These are phyloP conservation scores for Ormosia emarginata DNA, from an alignment of 306 rosid species.

Conservation along the genomic window DNA sequence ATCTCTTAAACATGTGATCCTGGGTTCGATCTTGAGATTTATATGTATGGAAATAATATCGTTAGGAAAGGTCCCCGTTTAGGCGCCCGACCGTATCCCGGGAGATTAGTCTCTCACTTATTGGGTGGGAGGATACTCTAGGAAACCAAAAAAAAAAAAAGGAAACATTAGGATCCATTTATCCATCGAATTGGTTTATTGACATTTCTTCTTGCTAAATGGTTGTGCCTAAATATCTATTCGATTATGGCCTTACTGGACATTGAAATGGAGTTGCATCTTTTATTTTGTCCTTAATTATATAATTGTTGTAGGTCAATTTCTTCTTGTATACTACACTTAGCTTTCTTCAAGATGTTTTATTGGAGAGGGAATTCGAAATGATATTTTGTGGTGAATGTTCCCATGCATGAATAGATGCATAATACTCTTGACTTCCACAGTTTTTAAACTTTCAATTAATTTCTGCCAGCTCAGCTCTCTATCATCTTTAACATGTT, in stretches of 20 bases:
- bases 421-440: not conserved
- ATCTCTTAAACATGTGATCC: too few relatives aligned
- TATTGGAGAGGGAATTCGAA: not conserved
- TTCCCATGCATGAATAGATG: not conserved
- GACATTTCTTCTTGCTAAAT: not conserved
- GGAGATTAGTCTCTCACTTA: too few relatives aligned
- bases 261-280: not conserved
- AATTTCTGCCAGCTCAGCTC: not conserved
- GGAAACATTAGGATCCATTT: not conserved
- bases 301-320: not conserved
- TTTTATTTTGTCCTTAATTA: not conserved
- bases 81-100: too few relatives aligned
- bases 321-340: not conserved
- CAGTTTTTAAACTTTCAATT: not conserved
- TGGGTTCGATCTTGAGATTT: too few relatives aligned
- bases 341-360: not conserved
- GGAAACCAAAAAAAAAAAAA: too few relatives aligned
- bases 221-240: not conserved
- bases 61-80: too few relatives aligned
- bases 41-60: too few relatives aligned
- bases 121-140: too few relatives aligned
- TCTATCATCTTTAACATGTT: not conserved
- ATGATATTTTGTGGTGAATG: not conserved
- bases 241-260: not conserved
- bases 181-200: not conserved